Conservation (phyloP, 768 basidiomycete species). For the Mrakia frigida region DNA sequence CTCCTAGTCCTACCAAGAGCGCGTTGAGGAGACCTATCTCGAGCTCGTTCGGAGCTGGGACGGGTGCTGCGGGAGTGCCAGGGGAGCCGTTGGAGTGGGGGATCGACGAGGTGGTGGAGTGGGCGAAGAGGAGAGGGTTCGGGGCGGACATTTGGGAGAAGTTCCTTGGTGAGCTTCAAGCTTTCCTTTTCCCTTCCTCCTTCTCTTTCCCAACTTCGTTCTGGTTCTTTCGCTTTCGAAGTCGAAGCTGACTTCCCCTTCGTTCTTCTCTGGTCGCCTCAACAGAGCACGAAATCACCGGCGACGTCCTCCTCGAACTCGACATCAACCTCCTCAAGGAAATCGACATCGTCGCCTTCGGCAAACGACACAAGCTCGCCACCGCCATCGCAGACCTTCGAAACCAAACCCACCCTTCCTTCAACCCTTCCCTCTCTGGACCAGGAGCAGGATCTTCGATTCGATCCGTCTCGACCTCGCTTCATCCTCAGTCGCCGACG, state of each 20-base stretch:
- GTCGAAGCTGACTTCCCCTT: background rate
- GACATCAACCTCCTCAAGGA: slow-evolving; percentile 87
- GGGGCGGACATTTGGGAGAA: slow-evolving; percentile 74
- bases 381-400: slow-evolving; percentile 87
- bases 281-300: slow-evolving; percentile 95
- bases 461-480: slow-evolving; percentile 6
- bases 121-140: slow-evolving; percentile 79
- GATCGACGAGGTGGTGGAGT: slow-evolving; percentile 81
- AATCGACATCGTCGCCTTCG: slow-evolving; percentile 88
- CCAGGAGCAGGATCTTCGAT: background rate
- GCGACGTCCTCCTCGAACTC: slow-evolving; percentile 91
- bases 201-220: background rate
- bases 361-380: slow-evolving; percentile 86
- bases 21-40: slow-evolving; percentile 13
- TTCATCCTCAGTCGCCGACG: slow-evolving; percentile 13
- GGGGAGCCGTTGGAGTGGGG: slow-evolving; percentile 58
- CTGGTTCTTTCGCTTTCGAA: background rate
- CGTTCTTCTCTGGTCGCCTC: background rate
- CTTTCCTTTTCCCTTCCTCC: background rate
- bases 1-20: background rate
- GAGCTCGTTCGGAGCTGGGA: background rate
- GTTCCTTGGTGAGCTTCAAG: slow-evolving; percentile 65
- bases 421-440: background rate
- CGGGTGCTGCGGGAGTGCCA: slow-evolving; percentile 16
- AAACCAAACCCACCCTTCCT: slow-evolving; percentile 39